These are phyloP conservation scores for Tremella fuciformis DNA, from an alignment of 768 basidiomycete genomes.

Conservation along the genomic window DNA sequence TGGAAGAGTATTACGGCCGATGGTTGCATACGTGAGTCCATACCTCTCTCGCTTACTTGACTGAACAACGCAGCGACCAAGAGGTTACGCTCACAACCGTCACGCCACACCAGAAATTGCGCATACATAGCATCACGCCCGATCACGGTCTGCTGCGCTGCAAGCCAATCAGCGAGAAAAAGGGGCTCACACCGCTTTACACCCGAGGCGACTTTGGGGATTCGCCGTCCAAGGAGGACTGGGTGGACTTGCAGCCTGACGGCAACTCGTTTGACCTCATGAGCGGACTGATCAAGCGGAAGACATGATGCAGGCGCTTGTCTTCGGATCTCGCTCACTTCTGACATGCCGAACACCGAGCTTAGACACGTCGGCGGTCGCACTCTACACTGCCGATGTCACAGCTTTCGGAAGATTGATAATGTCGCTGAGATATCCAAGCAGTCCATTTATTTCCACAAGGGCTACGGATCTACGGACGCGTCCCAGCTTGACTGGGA, in stretches of 20 bases:
- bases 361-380: conserved; percentile 32
- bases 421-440: background rate
- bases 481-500: no score
- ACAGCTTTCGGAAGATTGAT: conserved; percentile 33
- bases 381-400: conserved; percentile 26
- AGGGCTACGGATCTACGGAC: no score
- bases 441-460: no score
- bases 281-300: conserved; percentile 73
- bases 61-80: conserved; percentile 28
- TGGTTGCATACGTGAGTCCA: conserved; percentile 89
- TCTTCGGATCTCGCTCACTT: background rate
- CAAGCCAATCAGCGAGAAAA: conserved; percentile 45
- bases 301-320: conserved; percentile 26
- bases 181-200: conserved; percentile 42
- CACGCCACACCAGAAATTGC: conserved; percentile 65
- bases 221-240: conserved; percentile 53
- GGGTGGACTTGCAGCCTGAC: conserved; percentile 90
- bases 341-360: conserved; percentile 12
- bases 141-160: conserved; percentile 87
- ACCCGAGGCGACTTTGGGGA: conserved; percentile 31
- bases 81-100: conserved; percentile 71
- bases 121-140: conserved; percentile 78
- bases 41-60: background rate
- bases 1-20: conserved; percentile 68
- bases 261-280: conserved; percentile 96